Evolutionary conservation across 129 eudicot species (phyloP).

Genomic region (Flaveria trinervia): DNA sequence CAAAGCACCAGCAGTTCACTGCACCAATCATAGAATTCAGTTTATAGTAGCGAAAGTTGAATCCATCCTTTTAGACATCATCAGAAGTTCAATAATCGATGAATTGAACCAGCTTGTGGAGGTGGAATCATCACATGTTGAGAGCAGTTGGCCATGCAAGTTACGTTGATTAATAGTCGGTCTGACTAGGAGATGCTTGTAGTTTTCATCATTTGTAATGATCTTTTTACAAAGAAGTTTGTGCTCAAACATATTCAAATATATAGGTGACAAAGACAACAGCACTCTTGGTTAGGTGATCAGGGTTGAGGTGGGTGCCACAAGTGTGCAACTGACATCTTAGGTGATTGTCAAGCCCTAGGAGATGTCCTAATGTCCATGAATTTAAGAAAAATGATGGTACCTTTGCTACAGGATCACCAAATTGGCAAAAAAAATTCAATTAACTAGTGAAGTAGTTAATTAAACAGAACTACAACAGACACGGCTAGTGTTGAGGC

Average conservation of each 20-base stretch:
- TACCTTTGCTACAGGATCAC: conserved; percentile 29
- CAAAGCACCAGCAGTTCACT: neutral
- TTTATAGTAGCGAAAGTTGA: neutral
- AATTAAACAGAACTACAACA: neutral
- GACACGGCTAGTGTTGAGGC: no score
- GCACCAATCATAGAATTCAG: neutral
- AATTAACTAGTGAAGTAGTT: conserved; percentile 34
- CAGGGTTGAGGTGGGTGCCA: conserved; percentile 35
- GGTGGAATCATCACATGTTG: neutral
- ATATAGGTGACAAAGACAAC: neutral
- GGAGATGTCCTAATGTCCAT: conserved; percentile 11
- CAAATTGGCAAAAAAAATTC: conserved; percentile 43
- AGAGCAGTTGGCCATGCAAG: neutral
- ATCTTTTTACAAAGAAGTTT: conserved; percentile 33
- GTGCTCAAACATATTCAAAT: conserved; percentile 16
- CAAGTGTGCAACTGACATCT: conserved; percentile 16
- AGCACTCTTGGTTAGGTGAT: conserved; percentile 18
- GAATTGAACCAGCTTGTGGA: neutral
- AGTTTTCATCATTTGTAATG: neutral
- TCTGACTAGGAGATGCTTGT: neutral
- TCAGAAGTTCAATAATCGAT: neutral
- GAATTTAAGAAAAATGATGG: conserved; percentile 38
- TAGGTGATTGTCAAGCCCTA: neutral
- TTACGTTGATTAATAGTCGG: neutral
- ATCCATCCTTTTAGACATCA: neutral